Evolutionary conservation across 306 rosid genomes (phyloP).

Genomic region (Cucurbita pepo): DNA sequence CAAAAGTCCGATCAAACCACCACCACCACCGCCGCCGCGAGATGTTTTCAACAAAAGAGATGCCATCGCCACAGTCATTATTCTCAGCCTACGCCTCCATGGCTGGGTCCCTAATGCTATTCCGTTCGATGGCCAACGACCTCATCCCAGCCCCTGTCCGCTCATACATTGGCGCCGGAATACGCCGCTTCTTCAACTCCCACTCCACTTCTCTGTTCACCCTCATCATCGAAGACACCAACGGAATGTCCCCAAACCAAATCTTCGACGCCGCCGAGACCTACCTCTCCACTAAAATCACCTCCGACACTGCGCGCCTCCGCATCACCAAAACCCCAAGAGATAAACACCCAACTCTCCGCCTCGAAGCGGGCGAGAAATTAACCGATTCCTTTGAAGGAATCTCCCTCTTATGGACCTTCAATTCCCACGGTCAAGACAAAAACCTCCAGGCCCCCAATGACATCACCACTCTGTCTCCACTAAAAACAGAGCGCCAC

Average conservation of each 20-base stretch:
- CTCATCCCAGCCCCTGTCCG: conserved; percentile 55
- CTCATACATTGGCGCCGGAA: conserved; percentile 18
- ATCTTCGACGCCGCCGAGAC: conserved; percentile 60
- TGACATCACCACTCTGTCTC: background rate
- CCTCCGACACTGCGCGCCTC: conserved; percentile 35
- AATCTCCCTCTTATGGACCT: conserved; percentile 30
- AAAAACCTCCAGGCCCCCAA: conserved; percentile 12
- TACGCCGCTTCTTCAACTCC: conserved; percentile 33
- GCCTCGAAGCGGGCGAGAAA: conserved; percentile 50
- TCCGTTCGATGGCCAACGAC: conserved; percentile 60
- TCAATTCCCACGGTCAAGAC: conserved; percentile 20
- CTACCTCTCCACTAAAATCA: conserved; percentile 40
- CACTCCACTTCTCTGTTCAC: conserved; percentile 33
- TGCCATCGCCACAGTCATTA: conserved; percentile 59
- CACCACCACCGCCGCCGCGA: background rate
- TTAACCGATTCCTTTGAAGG: conserved; percentile 29
- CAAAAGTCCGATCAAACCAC: background rate
- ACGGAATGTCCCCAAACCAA: conserved; percentile 42
- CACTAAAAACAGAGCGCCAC: conserved; percentile 23
- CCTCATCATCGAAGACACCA: conserved; percentile 51
- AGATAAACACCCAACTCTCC: conserved; percentile 37
- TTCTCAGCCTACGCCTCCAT: conserved; percentile 83
- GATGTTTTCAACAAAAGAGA: conserved; percentile 42
- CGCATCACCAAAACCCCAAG: conserved; percentile 41
- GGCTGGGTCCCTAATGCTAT: conserved; percentile 57